Conservation (phyloP, 2,329 filamentous ascomycete species). For the Arthrobotrys pseudoclavata region DNA sequence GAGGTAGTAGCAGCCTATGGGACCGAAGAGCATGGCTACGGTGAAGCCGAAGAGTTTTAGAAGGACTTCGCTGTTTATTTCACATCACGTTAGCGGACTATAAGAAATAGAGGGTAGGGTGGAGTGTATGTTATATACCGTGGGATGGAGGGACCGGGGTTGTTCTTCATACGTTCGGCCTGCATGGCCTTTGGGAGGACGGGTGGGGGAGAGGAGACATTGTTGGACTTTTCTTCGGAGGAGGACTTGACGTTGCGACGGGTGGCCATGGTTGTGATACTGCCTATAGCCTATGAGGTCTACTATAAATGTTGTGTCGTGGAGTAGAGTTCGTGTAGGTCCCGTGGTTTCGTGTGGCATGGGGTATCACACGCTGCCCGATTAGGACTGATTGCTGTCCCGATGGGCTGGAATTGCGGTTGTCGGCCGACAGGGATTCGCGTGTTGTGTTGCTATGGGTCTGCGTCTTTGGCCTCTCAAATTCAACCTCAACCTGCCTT, state of each 20-base stretch:
- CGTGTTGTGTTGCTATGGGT: constrained; percentile 22
- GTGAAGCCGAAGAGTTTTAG: constrained; percentile 91
- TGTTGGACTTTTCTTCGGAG: constrained; percentile 76
- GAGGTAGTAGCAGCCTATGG: constrained; percentile 89
- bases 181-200: constrained; percentile 65
- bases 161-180: constrained; percentile 73
- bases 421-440: constrained; percentile 36
- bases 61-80: constrained; percentile 78
- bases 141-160: constrained; percentile 70
- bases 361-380: constrained; percentile 1
- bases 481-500: background rate
- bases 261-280: constrained; percentile 74
- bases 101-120: too few relatives aligned
- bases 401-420: background rate
- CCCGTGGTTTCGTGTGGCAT: constrained; percentile 4
- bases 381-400: background rate
- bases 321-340: background rate
- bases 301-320: background rate
- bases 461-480: constrained; percentile 24
- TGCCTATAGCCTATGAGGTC: background rate
- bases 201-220: constrained; percentile 71
- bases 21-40: constrained; percentile 87
- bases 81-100: too few relatives aligned
- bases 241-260: constrained; percentile 73
- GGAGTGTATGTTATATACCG: constrained; percentile 76